Conservation (phyloP, 2,329 filamentous ascomycete genomes). For the Chaetothyriales sp. region DNA sequence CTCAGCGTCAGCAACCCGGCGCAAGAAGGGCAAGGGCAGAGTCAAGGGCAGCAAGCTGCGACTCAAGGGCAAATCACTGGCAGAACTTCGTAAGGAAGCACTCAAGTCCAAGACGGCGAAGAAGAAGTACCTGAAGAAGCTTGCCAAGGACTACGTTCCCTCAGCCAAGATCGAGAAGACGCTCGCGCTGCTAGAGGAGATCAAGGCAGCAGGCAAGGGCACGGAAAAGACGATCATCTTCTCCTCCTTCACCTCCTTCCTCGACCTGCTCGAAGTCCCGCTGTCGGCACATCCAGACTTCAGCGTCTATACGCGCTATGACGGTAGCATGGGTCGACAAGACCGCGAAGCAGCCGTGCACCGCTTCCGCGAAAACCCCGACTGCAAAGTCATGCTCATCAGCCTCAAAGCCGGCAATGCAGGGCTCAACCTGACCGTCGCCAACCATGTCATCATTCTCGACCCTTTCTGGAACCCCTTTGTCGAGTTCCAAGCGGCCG, state of each 20-base stretch:
- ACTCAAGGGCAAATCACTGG: slow-evolving; percentile 33
- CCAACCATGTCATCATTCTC: slow-evolving; percentile 74
- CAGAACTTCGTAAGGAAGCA: slow-evolving; percentile 53
- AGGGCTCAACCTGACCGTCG: slow-evolving; percentile 70
- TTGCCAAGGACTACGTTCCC: slow-evolving; percentile 53
- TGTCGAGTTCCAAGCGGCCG: slow-evolving; percentile 77
- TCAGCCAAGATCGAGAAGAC: slow-evolving; percentile 62
- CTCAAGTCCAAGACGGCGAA: slow-evolving; percentile 49
- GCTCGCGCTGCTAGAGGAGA: slow-evolving; percentile 45
- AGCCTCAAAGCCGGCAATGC: slow-evolving; percentile 71
- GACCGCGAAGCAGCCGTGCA: slow-evolving; percentile 52
- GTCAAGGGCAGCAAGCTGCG: slow-evolving; percentile 18
- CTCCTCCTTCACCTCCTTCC: slow-evolving; percentile 63
- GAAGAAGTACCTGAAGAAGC: slow-evolving; percentile 51
- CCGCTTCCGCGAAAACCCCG: slow-evolving; percentile 47
- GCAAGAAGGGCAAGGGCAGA: slow-evolving; percentile 26
- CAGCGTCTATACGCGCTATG: slow-evolving; percentile 54
- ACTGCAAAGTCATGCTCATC: slow-evolving; percentile 56
- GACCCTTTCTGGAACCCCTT: slow-evolving; percentile 85
- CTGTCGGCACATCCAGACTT: slow-evolving; percentile 29
- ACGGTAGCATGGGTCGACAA: slow-evolving; percentile 55
- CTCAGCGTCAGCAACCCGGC: background rate
- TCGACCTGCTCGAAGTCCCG: slow-evolving; percentile 63
- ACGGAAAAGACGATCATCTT: slow-evolving; percentile 68
- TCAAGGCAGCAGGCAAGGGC: slow-evolving; percentile 32